Evolutionary conservation across 108 stramenopile species (phyloP), one percentile per base, ranked within the genome.

Genomic region (Pseudonitzschia delicatissima): DNA sequence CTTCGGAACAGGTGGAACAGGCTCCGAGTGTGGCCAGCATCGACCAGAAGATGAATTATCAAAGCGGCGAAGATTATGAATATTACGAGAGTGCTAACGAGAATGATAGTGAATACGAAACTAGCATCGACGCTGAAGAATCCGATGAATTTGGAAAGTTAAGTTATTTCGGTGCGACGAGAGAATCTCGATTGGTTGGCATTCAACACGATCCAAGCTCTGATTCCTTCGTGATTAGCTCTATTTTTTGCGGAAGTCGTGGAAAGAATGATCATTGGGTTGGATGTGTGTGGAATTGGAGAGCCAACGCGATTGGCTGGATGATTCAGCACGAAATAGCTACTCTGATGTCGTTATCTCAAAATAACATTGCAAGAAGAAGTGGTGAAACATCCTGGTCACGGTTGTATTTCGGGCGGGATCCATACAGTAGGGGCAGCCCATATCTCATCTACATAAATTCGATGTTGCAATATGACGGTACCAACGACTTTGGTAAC

Each of bases 241-340:
- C 72, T 15, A 39, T 62, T 0, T 53, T 71, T 55, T n/a, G n/a
- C n/a, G n/a, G n/a, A n/a, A 29, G 17, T 31, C 44, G 15, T 21
- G 53, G 45, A 17, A 32, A n/a, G 1, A 33, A 61, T 29, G 8
- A 15, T 0, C 60, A 52, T 0, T 73, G 72, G 72, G 17, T 67
- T 42, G 72, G 72, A 4, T 73, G 72, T 62, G 35, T 68, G 4
- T 75, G 74, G 74, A 68, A 58, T 59, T 75, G 74, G 74, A 61
- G 74, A 35, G 23, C 51, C 25, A 57, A 75, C 29, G 44, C 67
- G 1, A 31, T 75, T 33, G 67, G 74, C 11, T 64, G 50, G 67
- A 58, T 68, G 45, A 36, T 75, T 37, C 62, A 70, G 66, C 23
- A 70, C 6, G 27, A 40, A 2, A 40, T 48, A 15, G 29, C 50